A percentile compares a stretch with the other conserved stretches of the same genome.
These are phyloP conservation scores for Lactarius pseudohatsudake DNA, from an alignment of 768 basidiomycete species.

Conservation along the genomic window DNA sequence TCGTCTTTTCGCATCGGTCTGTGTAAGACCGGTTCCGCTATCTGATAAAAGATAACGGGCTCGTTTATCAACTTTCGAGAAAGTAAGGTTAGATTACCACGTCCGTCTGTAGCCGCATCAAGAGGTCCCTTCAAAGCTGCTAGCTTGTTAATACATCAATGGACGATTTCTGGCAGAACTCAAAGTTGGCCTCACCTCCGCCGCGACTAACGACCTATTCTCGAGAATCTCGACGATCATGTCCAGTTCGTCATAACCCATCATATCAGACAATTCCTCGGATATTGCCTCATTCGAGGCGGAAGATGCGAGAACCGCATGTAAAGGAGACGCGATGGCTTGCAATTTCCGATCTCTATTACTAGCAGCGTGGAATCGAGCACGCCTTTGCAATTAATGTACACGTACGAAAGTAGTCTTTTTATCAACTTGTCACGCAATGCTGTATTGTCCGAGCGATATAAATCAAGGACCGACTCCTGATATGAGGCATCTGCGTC, in stretches of 20 bases:
- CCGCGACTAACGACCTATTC: conserved; percentile 48
- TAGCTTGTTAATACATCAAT: conserved; percentile 23
- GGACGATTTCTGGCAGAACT: neutral
- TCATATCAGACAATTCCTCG: conserved; percentile 69
- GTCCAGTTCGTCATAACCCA: conserved; percentile 85
- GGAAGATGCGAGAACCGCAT: conserved; percentile 47
- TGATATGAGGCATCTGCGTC: conserved; percentile 18
- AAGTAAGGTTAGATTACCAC: conserved; percentile 2
- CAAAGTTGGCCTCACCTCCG: conserved; percentile 44
- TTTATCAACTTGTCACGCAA: conserved; percentile 16
- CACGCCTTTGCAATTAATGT: conserved; percentile 2
- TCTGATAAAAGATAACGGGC: conserved; percentile 9
- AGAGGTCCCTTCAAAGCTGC: conserved; percentile 7
- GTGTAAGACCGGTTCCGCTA: conserved; percentile 9
- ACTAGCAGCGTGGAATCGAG: conserved; percentile 7
- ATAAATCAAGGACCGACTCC: conserved; percentile 27
- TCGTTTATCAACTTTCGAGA: neutral
- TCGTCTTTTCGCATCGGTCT: conserved; percentile 48
- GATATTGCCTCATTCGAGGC: conserved; percentile 71
- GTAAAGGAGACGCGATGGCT: conserved; percentile 33
- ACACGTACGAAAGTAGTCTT: conserved; percentile 29
- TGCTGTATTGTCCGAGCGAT: conserved; percentile 11
- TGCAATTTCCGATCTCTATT: conserved; percentile 35
- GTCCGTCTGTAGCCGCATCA: neutral
- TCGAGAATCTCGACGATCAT: conserved; percentile 68